phyloP scores from a whole-genome alignment of 2,329 filamentous ascomycete species.

The Microdochium nivale region DNA sequence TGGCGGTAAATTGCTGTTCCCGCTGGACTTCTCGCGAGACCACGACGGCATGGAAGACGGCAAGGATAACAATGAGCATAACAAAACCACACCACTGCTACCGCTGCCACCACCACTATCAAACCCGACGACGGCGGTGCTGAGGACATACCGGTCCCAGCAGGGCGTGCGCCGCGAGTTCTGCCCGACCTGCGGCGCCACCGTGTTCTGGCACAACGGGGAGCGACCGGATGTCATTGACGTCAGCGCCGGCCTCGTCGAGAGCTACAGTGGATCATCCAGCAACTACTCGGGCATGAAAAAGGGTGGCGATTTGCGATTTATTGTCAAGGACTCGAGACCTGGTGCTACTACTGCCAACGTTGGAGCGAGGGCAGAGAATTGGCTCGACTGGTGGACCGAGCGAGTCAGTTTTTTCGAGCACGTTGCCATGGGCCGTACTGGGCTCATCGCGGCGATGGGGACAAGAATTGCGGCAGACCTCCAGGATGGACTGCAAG shows the following conservation, averaged over 20 bases:
- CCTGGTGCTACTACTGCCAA: conserved; percentile 36
- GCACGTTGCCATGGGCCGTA: conserved; percentile 28
- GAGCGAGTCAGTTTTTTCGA: conserved; percentile 50
- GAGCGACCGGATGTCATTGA: conserved; percentile 49
- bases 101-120: too few relatives aligned
- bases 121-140: conserved; percentile 9
- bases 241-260: conserved; percentile 52
- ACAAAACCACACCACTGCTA: too few relatives aligned
- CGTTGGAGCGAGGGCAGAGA: conserved; percentile 44
- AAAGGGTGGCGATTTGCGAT: too few relatives aligned
- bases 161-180: conserved; percentile 49
- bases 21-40: conserved; percentile 12
- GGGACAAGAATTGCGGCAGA: background rate
- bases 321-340: background rate
- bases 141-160: conserved; percentile 46
- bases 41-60: background rate
- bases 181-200: conserved; percentile 54
- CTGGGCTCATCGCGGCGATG: conserved; percentile 8
- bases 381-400: conserved; percentile 55
- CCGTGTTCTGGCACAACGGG: conserved; percentile 51
- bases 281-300: too few relatives aligned
- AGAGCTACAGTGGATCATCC: too few relatives aligned
- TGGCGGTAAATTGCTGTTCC: conserved; percentile 20
- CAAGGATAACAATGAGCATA: background rate
- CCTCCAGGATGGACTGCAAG: background rate